Evolutionary conservation across 139 green algal species (phyloP), one percentile per base, ranked within the genome.

Genomic region (Chlamydomonas incerta): DNA sequence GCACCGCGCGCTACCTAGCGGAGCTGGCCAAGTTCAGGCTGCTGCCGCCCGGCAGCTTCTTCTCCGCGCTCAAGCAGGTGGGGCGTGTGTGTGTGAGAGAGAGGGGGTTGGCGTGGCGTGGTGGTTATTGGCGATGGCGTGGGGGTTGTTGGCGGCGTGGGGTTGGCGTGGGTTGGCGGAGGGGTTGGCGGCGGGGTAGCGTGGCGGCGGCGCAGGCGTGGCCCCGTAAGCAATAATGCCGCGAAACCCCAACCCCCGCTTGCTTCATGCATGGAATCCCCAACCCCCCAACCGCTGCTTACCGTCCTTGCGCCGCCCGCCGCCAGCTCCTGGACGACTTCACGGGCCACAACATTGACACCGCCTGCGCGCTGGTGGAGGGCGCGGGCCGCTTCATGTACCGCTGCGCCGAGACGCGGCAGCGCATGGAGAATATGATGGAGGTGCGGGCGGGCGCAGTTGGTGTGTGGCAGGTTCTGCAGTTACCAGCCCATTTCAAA

Each of bases 301-400:
- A n/a, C n/a, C n/a, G n/a, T n/a, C n/a, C n/a, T n/a, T n/a, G n/a
- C n/a, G n/a, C n/a, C n/a, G n/a, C n/a, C n/a, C n/a, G n/a, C n/a
- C n/a, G 93, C 82, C 70, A 83, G 60, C 86, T 95, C 72, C 90
- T 98, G 75, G 97, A 99, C 74, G 96, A 99, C 86, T 99, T 99
- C 70, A 58, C 72, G 2, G 90, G 94, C 37, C 89, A 96, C 89
- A 98, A 96, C 80, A 93, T 99, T 21, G 97, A 99, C 67, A 90
- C 95, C 13, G 93, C 96, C 24, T 96, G 93, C 57, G 87, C 91
- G 6, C 74, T 99, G 74, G 91, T 99, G 67, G 97, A 99, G 91
- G 93, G 85, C 0, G 95, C 94, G 46, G 97, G 97, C 5, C 89
- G 94, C 46, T 99, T 96, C 84, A 87, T 99, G 60, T 92, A 93